These are phyloP conservation scores for Phytophthora sansomeana DNA, from an alignment of 352 stramenopile genomes.

Conservation along the genomic window DNA sequence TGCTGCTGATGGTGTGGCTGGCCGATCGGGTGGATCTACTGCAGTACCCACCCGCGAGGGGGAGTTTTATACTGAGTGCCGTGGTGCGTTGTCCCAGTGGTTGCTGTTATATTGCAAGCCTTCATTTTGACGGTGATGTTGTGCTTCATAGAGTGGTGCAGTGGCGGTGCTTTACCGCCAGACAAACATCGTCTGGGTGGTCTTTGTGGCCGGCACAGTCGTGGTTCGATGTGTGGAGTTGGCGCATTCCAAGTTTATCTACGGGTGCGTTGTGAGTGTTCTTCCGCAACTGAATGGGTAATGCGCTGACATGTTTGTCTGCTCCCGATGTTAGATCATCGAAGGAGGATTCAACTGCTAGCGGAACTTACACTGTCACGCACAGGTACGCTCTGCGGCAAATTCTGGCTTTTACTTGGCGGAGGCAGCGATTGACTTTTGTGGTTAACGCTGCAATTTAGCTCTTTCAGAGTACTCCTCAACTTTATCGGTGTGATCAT, in stretches of 20 bases:
- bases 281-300: not conserved
- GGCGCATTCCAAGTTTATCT: slow-evolving; percentile 73
- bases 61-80: slow-evolving; percentile 67
- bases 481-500: slow-evolving; percentile 69
- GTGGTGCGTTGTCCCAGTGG: slow-evolving; percentile 39
- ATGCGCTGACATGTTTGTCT: not conserved
- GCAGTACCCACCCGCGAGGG: slow-evolving; percentile 37
- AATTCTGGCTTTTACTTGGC: not conserved
- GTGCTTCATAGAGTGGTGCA: slow-evolving; percentile 58
- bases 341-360: slow-evolving; percentile 40
- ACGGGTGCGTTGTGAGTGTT: slow-evolving; percentile 50
- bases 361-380: slow-evolving; percentile 25
- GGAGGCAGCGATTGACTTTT: slow-evolving; percentile 9
- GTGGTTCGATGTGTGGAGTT: slow-evolving; percentile 76
- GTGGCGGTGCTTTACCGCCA: slow-evolving; percentile 88
- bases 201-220: slow-evolving; percentile 83
- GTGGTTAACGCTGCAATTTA: slow-evolving; percentile 12
- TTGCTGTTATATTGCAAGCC: slow-evolving; percentile 1
- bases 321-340: slow-evolving; percentile 32
- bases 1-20: slow-evolving; percentile 85
- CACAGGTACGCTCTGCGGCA: slow-evolving; percentile 39
- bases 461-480: slow-evolving; percentile 51
- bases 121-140: slow-evolving; percentile 14
- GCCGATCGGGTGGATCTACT: slow-evolving; percentile 61
- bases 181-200: slow-evolving; percentile 93